These are phyloP conservation scores for Neoconidiobolus thromboides DNA, from an alignment of 371 early-diverging fungal species.

Conservation along the genomic window DNA sequence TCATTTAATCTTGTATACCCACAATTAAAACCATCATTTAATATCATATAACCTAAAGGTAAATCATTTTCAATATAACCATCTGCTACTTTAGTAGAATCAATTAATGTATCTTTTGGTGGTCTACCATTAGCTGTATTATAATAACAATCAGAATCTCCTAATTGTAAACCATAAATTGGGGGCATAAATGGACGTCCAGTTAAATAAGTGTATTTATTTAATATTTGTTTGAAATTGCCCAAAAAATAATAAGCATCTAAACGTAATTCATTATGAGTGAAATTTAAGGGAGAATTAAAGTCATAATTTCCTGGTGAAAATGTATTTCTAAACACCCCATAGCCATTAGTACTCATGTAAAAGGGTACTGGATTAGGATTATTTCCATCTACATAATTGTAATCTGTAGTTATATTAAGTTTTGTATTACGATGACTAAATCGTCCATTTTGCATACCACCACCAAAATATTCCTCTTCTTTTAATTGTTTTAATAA, in stretches of 20 bases:
- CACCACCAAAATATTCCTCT: neutral
- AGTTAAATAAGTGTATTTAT: neutral
- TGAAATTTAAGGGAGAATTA: neutral
- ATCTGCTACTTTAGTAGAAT: neutral
- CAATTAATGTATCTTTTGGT: conserved; percentile 1
- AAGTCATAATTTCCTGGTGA: neutral
- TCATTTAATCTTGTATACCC: neutral
- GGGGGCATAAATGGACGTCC: conserved; percentile 2
- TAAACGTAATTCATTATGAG: neutral
- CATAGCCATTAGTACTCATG: neutral
- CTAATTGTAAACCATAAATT: neutral
- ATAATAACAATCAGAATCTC: conserved; percentile 1
- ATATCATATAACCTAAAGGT: neutral
- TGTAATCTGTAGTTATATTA: neutral
- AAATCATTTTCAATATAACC: neutral
- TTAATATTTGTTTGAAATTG: neutral
- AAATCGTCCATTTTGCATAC: conserved; percentile 1
- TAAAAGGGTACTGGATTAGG: neutral
- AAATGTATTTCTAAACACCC: neutral
- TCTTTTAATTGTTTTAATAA: neutral
- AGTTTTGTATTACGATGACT: neutral
- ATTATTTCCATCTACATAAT: neutral
- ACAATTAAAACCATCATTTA: neutral
- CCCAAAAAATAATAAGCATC: conserved; percentile 1
- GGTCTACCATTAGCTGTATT: neutral